These are phyloP conservation scores for Maudiozyma humilis DNA, from an alignment of 1,139 yeast genomes.

Conservation along the genomic window DNA sequence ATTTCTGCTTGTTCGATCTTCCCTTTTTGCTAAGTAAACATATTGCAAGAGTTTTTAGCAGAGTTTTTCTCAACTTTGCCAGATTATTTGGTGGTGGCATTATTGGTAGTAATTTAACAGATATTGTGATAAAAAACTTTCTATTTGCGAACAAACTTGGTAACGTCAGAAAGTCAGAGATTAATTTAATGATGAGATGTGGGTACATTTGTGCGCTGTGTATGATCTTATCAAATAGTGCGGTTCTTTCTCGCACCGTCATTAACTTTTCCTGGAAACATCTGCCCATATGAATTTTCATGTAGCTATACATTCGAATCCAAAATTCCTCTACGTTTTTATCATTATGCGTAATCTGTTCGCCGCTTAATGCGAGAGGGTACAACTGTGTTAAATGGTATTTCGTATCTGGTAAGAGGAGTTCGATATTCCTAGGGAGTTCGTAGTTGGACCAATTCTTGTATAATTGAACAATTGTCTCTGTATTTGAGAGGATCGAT, in stretches of 20 bases:
- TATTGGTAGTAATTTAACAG: constrained; percentile 9
- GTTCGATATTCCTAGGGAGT: constrained; percentile 20
- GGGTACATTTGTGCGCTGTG: constrained; percentile 12
- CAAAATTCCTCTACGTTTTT: constrained; percentile 8
- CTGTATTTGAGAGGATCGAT: constrained; percentile 9
- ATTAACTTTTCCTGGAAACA: constrained; percentile 12
- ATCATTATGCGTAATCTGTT: background rate
- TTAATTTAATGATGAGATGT: constrained; percentile 6
- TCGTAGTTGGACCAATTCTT: constrained; percentile 13
- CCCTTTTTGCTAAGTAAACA: constrained; percentile 12
- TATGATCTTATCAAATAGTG: constrained; percentile 8
- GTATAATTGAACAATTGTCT: constrained; percentile 17
- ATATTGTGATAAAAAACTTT: constrained; percentile 10
- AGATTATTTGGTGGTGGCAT: constrained; percentile 5
- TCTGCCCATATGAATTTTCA: constrained; percentile 12
- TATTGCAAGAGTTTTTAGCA: constrained; percentile 13
- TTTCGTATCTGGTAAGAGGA: constrained; percentile 6
- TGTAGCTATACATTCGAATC: constrained; percentile 13
- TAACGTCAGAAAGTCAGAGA: constrained; percentile 12
- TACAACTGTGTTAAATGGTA: constrained; percentile 8
- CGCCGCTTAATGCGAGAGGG: constrained; percentile 6
- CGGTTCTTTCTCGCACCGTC: constrained; percentile 2
- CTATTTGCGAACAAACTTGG: constrained; percentile 13
- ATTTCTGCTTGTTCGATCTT: background rate
- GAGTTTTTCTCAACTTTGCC: constrained; percentile 5